A percentile compares a stretch with the other conserved stretches of the same genome.
phyloP scores from a whole-genome alignment of 345 rosid genomes.

The Anastatica hierochuntica region DNA sequence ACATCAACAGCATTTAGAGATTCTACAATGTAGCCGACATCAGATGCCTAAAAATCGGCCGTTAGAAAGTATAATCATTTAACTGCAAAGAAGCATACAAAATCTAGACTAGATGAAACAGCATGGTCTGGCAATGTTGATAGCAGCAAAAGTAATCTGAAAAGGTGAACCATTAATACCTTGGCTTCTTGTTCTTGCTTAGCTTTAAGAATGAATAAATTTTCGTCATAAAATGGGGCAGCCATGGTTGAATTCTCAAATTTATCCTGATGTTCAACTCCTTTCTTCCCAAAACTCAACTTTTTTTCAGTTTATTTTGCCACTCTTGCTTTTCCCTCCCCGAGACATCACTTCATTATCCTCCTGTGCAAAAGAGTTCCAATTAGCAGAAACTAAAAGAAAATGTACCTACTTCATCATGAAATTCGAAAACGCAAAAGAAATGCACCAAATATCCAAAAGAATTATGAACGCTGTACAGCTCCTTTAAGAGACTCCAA shows the following conservation, averaged over 20 bases:
- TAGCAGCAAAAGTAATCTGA: not conserved
- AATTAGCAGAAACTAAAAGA: not conserved
- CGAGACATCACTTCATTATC: conserved; percentile 45
- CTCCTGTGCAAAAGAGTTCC: conserved; percentile 31
- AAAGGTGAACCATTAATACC: conserved; percentile 31
- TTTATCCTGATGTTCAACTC: conserved; percentile 47
- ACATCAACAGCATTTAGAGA: conserved; percentile 42
- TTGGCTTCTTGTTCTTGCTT: conserved; percentile 72
- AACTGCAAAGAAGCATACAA: not conserved
- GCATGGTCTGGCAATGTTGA: not conserved
- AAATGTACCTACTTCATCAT: no score
- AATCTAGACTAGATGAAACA: not conserved
- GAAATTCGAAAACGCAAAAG: no score
- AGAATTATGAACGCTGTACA: no score
- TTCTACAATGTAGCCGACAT: conserved; percentile 42
- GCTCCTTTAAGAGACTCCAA: not conserved
- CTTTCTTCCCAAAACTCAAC: conserved; percentile 60
- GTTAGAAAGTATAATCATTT: not conserved
- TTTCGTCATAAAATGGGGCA: conserved; percentile 57
- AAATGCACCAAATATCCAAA: no score
- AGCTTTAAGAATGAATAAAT: conserved; percentile 43
- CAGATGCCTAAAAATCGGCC: conserved; percentile 38
- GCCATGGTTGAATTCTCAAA: conserved; percentile 56
- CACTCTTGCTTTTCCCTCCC: conserved; percentile 68
- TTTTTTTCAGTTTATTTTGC: conserved; percentile 72